Base-by-base conservation (phyloP, 768 basidiomycete species). In the Termitomyces sp. region DNA sequence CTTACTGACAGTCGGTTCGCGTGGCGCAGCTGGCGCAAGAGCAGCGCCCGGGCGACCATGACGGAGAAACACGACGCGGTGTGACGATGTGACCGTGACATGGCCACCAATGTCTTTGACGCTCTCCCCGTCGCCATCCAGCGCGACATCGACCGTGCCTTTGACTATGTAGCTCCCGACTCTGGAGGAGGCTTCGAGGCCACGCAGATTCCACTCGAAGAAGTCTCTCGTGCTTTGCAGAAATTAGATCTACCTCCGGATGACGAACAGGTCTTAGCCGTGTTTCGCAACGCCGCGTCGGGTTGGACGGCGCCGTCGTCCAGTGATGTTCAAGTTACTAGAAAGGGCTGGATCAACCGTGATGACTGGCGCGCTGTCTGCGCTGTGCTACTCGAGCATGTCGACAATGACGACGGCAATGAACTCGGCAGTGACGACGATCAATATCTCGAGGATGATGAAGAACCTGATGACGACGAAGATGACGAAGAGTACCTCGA, bases 361-460 rank as follows among this genome's bases (percentile, higher is more conserved):
- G 83, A 84, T 30, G 91, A 92, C 66, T 94, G 88, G 88, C 80
- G 88, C 38, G 79, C 88, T 13, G 87, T 94, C 4, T 93, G 91
- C 66, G 84, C 86, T 10, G 87, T 87, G 4, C 73, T 94, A 13
- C 74, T 93, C 4, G 86, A 84, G 58, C 73, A 69, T 22, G 71
- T 68, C 40, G 67, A 64, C 53, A 62, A 61, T 57, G 63, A 51
- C 33, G 68, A 69, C 20, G 68, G 66, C 56, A 9, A 14, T 36
- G 45, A 47, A 4, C 35, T 45, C 24, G 43, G 36, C 28, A 56
- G 46, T 38, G 65, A 52, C 30, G 65, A 60, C 20, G 66, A 66
- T 52, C 55, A 64, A 26, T 62, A 65, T 45, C 47, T 57, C 9
- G 58, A 50, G 8, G 61, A 57, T 32, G 65, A 60, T 49, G 54